A percentile compares a stretch with the other conserved stretches of the same genome.
phyloP scores from a whole-genome alignment of 345 rosid species.

The Syzygium oleosum region DNA sequence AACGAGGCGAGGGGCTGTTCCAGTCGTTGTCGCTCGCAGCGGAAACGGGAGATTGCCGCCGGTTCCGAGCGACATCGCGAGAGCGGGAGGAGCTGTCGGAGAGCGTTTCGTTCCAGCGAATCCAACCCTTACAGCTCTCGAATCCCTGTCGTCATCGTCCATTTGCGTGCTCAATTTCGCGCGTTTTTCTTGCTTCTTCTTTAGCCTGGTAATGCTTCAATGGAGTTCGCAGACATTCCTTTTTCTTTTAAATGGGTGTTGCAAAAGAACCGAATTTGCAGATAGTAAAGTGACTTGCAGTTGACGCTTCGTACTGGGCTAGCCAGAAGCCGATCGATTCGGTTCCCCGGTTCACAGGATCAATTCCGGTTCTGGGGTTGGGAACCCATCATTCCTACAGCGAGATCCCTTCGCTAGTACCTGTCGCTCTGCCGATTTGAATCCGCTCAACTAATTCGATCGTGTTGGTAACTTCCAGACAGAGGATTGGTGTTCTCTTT shows the following conservation, averaged over 20 bases:
- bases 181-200: neutral
- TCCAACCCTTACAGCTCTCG: constrained; percentile 64
- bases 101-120: constrained; percentile 62
- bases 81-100: constrained; percentile 43
- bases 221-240: neutral
- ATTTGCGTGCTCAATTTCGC: constrained; percentile 14
- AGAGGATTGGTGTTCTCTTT: neutral
- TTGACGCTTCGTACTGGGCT: neutral
- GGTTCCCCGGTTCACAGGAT: neutral
- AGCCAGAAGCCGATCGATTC: neutral
- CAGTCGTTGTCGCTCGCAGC: neutral
- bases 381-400: neutral
- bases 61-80: constrained; percentile 15
- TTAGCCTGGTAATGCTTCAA: neutral
- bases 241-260: neutral
- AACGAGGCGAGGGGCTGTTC: neutral
- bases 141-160: constrained; percentile 54
- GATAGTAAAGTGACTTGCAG: neutral
- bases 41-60: constrained; percentile 6
- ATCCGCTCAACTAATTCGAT: neutral
- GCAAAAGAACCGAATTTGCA: neutral
- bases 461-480: neutral
- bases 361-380: neutral
- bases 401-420: neutral
- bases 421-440: neutral